A percentile compares a stretch with the other conserved stretches of the same genome.
These are phyloP conservation scores for Lyophyllum atratum DNA, from an alignment of 768 basidiomycete species.

Conservation along the genomic window DNA sequence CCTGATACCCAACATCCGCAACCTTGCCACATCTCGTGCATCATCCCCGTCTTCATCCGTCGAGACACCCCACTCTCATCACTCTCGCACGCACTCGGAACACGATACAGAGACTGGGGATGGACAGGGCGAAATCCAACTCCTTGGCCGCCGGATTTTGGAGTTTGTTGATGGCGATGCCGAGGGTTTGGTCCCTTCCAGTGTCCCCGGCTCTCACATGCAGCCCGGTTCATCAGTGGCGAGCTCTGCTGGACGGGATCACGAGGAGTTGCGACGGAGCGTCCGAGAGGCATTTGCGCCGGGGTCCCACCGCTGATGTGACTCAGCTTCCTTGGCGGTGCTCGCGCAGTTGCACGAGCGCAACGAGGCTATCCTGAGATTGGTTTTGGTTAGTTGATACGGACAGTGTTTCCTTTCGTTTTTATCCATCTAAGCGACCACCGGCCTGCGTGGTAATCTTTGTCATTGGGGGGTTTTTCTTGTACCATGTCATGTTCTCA, in stretches of 20 bases:
- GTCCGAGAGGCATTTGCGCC: constrained; percentile 82
- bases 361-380: neutral
- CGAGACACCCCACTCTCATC: constrained; percentile 74
- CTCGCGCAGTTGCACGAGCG: neutral
- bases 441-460: constrained; percentile 10
- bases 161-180: constrained; percentile 82
- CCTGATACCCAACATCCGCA: constrained; percentile 84
- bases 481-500: constrained; percentile 13
- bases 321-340: neutral
- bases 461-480: constrained; percentile 19
- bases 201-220: constrained; percentile 64
- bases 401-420: constrained; percentile 11
- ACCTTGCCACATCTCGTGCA: constrained; percentile 72
- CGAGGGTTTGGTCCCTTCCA: constrained; percentile 60
- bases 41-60: constrained; percentile 71
- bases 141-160: constrained; percentile 80
- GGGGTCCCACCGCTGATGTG: constrained; percentile 53
- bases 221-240: constrained; percentile 71
- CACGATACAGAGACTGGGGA: constrained; percentile 85
- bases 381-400: constrained; percentile 8
- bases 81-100: constrained; percentile 69
- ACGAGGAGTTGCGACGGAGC: constrained; percentile 79
- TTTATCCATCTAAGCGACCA: constrained; percentile 2
- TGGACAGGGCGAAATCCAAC: constrained; percentile 89
- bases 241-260: constrained; percentile 63